phyloP scores from a whole-genome alignment of 1,139 yeast genomes.

The Taphrina sp. region DNA sequence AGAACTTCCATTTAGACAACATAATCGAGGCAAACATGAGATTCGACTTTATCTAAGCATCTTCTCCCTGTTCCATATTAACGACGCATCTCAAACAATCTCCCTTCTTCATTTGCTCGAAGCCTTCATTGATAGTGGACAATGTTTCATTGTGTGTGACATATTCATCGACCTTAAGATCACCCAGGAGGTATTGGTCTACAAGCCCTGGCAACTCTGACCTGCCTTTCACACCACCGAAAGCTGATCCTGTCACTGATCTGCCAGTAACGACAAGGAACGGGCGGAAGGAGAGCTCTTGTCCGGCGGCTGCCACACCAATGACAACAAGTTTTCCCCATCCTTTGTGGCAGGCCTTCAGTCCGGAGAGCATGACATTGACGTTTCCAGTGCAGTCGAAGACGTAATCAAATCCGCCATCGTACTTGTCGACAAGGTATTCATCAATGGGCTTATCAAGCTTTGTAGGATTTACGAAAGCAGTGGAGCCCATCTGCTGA shows the following conservation, averaged over 20 bases:
- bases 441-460: constrained; percentile 78
- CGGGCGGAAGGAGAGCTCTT: constrained; percentile 94
- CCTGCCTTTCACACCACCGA: constrained; percentile 98
- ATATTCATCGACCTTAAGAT: constrained; percentile 88
- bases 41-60: too few relatives aligned
- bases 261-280: constrained; percentile 99
- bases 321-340: constrained; percentile 95
- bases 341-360: constrained; percentile 97
- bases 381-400: constrained; percentile 98
- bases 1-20: too few relatives aligned
- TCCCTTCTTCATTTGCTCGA: constrained; percentile 93
- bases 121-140: constrained; percentile 77
- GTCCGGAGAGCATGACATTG: constrained; percentile 88
- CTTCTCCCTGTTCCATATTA: constrained; percentile 43
- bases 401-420: constrained; percentile 93
- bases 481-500: constrained; percentile 87
- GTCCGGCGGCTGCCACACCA: constrained; percentile 98
- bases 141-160: constrained; percentile 85
- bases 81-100: constrained; percentile 91
- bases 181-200: constrained; percentile 77
- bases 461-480: constrained; percentile 79
- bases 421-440: constrained; percentile 81
- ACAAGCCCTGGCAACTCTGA: constrained; percentile 89
- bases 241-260: constrained; percentile 98
- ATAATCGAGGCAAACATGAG: too few relatives aligned